Percentiles rank a stretch among this genome's conserved stretches.
phyloP scores from a whole-genome alignment of 805 yeast genomes.

The Saccharomycopsis fibuligera region DNA sequence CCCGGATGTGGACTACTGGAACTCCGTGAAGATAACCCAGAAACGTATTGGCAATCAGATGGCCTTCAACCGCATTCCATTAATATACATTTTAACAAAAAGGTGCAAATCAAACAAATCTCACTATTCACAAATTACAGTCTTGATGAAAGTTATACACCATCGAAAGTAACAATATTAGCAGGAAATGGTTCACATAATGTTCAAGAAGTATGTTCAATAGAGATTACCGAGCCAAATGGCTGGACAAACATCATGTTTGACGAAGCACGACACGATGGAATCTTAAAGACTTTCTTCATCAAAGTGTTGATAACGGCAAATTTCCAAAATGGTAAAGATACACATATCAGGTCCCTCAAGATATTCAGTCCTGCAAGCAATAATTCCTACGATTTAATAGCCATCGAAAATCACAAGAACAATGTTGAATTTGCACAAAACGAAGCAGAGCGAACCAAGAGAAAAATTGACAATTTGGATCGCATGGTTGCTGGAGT shows the following conservation, averaged over 20 bases:
- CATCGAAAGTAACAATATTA: slow-evolving; percentile 53
- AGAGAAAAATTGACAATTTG: too few relatives aligned
- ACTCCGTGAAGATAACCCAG: slow-evolving; percentile 66
- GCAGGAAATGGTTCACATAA: slow-evolving; percentile 83
- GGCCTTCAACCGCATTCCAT: slow-evolving; percentile 84
- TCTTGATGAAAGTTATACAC: slow-evolving; percentile 90
- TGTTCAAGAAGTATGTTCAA: slow-evolving; percentile 55
- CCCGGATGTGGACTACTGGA: slow-evolving; percentile 66
- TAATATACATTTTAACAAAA: slow-evolving; percentile 72
- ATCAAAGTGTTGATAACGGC: slow-evolving; percentile 56
- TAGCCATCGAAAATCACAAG: neutral
- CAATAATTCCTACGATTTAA: neutral
- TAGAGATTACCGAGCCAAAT: slow-evolving; percentile 54
- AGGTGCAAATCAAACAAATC: slow-evolving; percentile 61
- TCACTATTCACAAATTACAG: slow-evolving; percentile 65
- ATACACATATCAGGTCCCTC: slow-evolving; percentile 79
- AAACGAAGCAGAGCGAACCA: neutral
- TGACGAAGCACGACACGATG: slow-evolving; percentile 46
- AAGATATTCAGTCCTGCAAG: slow-evolving; percentile 34
- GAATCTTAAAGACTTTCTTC: slow-evolving; percentile 59
- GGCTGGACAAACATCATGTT: slow-evolving; percentile 75
- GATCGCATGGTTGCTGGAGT: slow-evolving; percentile 2
- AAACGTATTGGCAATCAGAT: slow-evolving; percentile 89
- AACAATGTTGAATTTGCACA: neutral
- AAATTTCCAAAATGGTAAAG: slow-evolving; percentile 95